Percentiles rank a stretch among this genome's conserved stretches.
phyloP scores from a whole-genome alignment of 2,329 filamentous ascomycete genomes.

The Beauveria sp. region DNA sequence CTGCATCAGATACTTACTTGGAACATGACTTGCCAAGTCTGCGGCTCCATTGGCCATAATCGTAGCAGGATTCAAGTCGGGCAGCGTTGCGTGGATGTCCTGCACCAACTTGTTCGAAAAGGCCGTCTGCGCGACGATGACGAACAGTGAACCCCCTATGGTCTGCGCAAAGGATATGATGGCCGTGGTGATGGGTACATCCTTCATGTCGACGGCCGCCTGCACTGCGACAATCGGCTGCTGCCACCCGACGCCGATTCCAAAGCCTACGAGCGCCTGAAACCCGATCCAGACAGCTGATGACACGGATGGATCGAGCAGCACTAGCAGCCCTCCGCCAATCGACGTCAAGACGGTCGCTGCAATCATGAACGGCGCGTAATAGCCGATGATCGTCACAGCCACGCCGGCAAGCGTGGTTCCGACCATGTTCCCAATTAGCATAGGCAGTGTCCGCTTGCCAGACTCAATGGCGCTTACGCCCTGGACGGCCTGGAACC shows the following conservation, averaged over 20 bases:
- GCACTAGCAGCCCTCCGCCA: slow-evolving; percentile 35
- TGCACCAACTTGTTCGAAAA: slow-evolving; percentile 4
- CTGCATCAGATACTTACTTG: not conserved
- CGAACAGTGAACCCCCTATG: not conserved
- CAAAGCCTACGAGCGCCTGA: slow-evolving; percentile 33
- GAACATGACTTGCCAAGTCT: not conserved
- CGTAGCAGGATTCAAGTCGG: not conserved
- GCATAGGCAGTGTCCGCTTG: slow-evolving; percentile 32
- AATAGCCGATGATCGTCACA: slow-evolving; percentile 35
- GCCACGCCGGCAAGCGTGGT: slow-evolving; percentile 26
- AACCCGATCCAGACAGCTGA: slow-evolving; percentile 36
- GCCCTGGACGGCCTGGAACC: slow-evolving; percentile 38
- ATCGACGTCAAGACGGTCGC: slow-evolving; percentile 26
- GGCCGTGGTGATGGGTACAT: slow-evolving; percentile 36
- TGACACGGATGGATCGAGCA: slow-evolving; percentile 26
- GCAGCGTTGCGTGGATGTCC: not conserved
- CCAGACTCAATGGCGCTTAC: slow-evolving; percentile 31
- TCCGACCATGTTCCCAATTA: slow-evolving; percentile 29
- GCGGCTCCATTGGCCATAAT: not conserved
- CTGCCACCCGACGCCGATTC: slow-evolving; percentile 31
- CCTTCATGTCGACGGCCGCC: slow-evolving; percentile 28
- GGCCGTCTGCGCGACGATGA: slow-evolving; percentile 1
- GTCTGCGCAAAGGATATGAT: slow-evolving; percentile 26
- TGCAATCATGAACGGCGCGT: slow-evolving; percentile 34
- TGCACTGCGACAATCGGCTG: slow-evolving; percentile 33